phyloP scores from a whole-genome alignment of 208 protist species.

The Leishmania aethiopica region DNA sequence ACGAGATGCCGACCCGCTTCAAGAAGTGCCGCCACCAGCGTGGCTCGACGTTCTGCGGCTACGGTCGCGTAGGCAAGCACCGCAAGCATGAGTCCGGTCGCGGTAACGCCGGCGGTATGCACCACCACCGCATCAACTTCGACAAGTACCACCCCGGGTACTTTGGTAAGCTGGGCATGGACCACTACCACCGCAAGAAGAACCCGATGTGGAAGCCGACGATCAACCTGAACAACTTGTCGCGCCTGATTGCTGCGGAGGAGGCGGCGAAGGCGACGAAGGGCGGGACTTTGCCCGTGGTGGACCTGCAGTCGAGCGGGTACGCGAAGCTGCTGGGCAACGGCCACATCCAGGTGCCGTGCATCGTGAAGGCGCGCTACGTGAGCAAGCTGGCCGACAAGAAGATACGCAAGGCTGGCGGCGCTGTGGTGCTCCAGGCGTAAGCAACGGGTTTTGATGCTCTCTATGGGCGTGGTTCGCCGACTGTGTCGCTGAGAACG shows the following conservation, averaged over 20 bases:
- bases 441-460: constrained; percentile 53
- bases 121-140: constrained; percentile 99
- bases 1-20: constrained; percentile 89
- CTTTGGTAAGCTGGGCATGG: constrained; percentile 99
- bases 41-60: constrained; percentile 91
- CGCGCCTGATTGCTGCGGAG: constrained; percentile 96
- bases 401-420: constrained; percentile 99
- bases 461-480: constrained; percentile 22
- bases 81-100: constrained; percentile 99
- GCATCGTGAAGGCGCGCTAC: constrained; percentile 99
- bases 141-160: constrained; percentile 99
- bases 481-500: not conserved
- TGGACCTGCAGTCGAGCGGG: constrained; percentile 97
- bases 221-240: constrained; percentile 99
- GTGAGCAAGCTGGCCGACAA: constrained; percentile 99
- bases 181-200: constrained; percentile 96
- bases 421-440: constrained; percentile 97
- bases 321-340: constrained; percentile 99
- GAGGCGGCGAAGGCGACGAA: constrained; percentile 77
- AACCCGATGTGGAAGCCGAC: constrained; percentile 95
- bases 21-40: constrained; percentile 94
- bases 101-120: constrained; percentile 99
- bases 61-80: constrained; percentile 98
- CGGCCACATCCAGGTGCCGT: constrained; percentile 97
- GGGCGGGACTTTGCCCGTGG: constrained; percentile 95